Evolutionary conservation across 2,329 filamentous ascomycete genomes (phyloP), one percentile per base, ranked within the genome.

Genomic region (Penicillium freii): DNA sequence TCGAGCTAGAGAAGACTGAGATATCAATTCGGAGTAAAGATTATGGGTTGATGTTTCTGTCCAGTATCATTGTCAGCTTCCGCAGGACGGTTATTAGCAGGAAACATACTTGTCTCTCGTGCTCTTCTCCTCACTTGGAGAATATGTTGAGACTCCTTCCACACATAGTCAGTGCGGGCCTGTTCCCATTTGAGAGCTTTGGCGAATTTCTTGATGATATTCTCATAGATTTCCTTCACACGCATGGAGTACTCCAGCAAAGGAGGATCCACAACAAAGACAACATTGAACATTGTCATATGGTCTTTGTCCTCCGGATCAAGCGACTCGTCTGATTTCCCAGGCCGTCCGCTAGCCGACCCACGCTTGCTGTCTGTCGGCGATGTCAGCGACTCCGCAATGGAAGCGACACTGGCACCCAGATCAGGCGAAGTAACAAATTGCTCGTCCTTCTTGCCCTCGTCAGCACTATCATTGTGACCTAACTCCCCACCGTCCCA

Each of bases 211-310:
- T 92, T 94, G 62, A 92, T 88, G 39, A 97, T 88, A 71, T 96
- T 90, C 53, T 90, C 83, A 72, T 96, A 96, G 70, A 97, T 87
- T 62, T 95, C 90, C 43, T 88, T 84, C 45, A 95, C 79, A 13
- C 84, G 79, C 69, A 79, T 81, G 56, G 90, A 89, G 63, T 89
- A 87, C 69, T 96, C 90, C 56, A 92, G 81, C 51, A 87, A 85
- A 49, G 87, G 88, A 3, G 92, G 90, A 64, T 91, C 89, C 62
- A 97, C 79, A 50, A 96, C 90, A 73, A 97, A 97, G 25, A 97
- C 92, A 11, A 97, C 84, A 73, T 97, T 96, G 77, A 99, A 99
- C 93, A 97, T 97, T 61, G 88, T 92, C 90, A 97, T 92, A 46
- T 85, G 84, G 57, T 84, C 78, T 58, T 80, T 81, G 50, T 80